Conservation (phyloP, 208 protist genomes). For the Acanthamoeba culbertsoni region DNA sequence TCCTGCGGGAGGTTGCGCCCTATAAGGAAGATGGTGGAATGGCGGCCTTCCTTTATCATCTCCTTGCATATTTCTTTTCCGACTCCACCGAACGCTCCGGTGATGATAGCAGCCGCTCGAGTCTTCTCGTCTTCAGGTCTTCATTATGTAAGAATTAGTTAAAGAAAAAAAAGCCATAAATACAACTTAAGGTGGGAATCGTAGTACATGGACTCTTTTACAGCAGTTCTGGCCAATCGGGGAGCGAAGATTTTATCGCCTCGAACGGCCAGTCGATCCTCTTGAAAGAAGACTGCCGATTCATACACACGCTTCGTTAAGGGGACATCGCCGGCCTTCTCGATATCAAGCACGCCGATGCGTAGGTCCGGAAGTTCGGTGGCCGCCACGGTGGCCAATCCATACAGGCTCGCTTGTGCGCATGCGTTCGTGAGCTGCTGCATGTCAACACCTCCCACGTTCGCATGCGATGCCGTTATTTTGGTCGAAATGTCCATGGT, state of each 20-base stretch:
- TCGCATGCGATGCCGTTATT: too few species aligned
- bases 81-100: background rate
- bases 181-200: too few species aligned
- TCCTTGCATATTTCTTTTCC: background rate
- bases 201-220: too few species aligned
- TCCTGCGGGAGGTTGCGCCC: background rate
- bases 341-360: background rate
- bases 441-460: too few species aligned
- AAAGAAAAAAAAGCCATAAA: too few species aligned
- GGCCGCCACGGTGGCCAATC: background rate
- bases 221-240: background rate
- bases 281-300: background rate
- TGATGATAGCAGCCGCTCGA: background rate
- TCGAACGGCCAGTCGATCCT: background rate
- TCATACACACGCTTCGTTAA: background rate
- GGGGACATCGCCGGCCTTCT: background rate
- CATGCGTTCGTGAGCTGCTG: background rate
- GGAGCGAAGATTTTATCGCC: background rate
- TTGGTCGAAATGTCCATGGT: background rate
- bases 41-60: background rate
- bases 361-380: background rate
- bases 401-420: background rate
- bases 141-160: too few species aligned
- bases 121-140: too few species aligned
- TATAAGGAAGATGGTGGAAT: background rate